These are phyloP conservation scores for Rhizopogon vinicolor DNA, from an alignment of 768 basidiomycete species.

Conservation along the genomic window DNA sequence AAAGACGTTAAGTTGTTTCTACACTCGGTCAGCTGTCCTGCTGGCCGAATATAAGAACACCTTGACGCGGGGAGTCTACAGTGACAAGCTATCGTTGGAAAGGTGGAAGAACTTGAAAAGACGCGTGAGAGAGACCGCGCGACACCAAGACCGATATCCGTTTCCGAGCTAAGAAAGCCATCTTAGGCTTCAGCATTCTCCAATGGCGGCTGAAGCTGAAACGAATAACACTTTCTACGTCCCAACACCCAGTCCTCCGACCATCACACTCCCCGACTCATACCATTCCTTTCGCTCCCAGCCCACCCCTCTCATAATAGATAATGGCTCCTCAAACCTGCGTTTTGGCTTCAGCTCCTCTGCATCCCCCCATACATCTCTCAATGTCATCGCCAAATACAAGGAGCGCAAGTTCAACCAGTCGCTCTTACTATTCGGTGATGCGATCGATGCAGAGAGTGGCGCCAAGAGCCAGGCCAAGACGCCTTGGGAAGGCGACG, in stretches of 20 bases:
- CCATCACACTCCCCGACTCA: conserved; percentile 33
- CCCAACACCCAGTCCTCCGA: conserved; percentile 25
- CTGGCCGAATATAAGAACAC: too few relatives aligned
- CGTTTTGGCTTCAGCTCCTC: conserved; percentile 81
- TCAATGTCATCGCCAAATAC: conserved; percentile 80
- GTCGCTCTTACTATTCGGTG: conserved; percentile 83
- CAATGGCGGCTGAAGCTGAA: neutral
- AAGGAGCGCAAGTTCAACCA: conserved; percentile 85
- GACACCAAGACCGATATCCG: too few relatives aligned
- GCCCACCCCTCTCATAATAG: conserved; percentile 71
- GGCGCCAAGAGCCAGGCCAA: conserved; percentile 74
- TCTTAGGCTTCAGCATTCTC: too few relatives aligned
- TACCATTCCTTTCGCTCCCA: conserved; percentile 49
- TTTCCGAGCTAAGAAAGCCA: too few relatives aligned
- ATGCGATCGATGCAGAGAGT: conserved; percentile 82
- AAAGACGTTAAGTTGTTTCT: too few relatives aligned
- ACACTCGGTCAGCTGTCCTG: too few relatives aligned
- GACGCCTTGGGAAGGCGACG: conserved; percentile 92
- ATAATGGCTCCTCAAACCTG: conserved; percentile 82
- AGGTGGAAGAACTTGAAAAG: too few relatives aligned
- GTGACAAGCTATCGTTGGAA: too few relatives aligned
- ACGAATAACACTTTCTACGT: conserved; percentile 8
- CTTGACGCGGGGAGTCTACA: too few relatives aligned
- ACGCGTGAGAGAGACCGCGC: too few relatives aligned
- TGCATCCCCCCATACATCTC: conserved; percentile 47